Conservation (phyloP, 345 rosid species). For the Eucalyptus viminalis region DNA sequence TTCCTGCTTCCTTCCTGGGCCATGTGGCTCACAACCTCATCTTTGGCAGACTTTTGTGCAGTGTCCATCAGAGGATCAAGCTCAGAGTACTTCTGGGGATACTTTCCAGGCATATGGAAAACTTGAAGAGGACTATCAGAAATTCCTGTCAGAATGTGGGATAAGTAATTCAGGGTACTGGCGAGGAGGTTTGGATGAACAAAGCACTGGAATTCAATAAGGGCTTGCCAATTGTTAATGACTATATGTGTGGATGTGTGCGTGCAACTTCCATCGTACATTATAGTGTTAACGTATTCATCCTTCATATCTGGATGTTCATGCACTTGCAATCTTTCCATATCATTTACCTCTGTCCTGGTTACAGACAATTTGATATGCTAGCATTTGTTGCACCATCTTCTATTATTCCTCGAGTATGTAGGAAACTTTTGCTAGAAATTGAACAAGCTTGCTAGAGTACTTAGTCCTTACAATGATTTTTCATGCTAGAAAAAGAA, state of each 20-base stretch:
- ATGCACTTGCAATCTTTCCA: background rate
- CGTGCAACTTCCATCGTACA: background rate
- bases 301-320: background rate
- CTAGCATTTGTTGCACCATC: background rate
- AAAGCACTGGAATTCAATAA: background rate
- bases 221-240: background rate
- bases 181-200: conserved; percentile 13
- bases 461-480: background rate
- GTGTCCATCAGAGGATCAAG: conserved; percentile 2
- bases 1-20: background rate
- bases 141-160: conserved; percentile 27
- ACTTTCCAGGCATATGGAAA: background rate
- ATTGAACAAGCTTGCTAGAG: background rate
- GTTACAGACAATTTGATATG: background rate
- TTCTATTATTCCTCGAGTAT: background rate
- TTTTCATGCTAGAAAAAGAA: background rate
- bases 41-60: background rate
- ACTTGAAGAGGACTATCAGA: conserved; percentile 20
- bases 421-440: background rate
- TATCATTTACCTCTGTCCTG: background rate
- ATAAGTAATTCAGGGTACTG: conserved; percentile 14
- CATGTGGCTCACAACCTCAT: background rate
- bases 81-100: conserved; percentile 2
- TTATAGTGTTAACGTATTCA: background rate
- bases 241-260: background rate